A percentile compares a stretch with the other conserved stretches of the same genome.
These are phyloP conservation scores for Penicillium manginii DNA, from an alignment of 495 filamentous ascomycete species.

Conservation along the genomic window DNA sequence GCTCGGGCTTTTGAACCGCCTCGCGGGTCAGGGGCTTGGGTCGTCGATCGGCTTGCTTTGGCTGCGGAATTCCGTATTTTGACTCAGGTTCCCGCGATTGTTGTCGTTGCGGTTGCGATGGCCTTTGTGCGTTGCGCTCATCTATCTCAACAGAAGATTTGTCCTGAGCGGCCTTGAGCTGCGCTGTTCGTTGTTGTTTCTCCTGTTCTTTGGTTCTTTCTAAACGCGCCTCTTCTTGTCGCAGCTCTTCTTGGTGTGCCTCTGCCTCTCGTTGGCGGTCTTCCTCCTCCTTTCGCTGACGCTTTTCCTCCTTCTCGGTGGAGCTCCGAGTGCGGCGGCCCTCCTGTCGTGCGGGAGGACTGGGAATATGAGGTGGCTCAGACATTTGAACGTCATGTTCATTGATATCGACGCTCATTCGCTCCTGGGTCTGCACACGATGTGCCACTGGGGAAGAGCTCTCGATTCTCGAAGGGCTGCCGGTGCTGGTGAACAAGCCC, in stretches of 20 bases:
- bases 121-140: slow-evolving; percentile 37
- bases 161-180: slow-evolving; percentile 40
- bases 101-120: slow-evolving; percentile 56
- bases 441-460: slow-evolving; percentile 48
- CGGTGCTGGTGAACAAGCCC: slow-evolving; percentile 79
- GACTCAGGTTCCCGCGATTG: slow-evolving; percentile 44
- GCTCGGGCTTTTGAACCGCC: slow-evolving; percentile 63
- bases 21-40: slow-evolving; percentile 79
- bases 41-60: slow-evolving; percentile 62
- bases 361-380: slow-evolving; percentile 29
- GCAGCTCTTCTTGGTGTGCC: slow-evolving; percentile 61
- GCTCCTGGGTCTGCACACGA: slow-evolving; percentile 26
- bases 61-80: slow-evolving; percentile 47
- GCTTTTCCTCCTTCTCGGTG: slow-evolving; percentile 69
- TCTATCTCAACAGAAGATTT: slow-evolving; percentile 39
- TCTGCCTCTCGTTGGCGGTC: slow-evolving; percentile 53
- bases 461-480: slow-evolving; percentile 71
- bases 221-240: slow-evolving; percentile 61
- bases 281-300: slow-evolving; percentile 61
- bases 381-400: slow-evolving; percentile 15
- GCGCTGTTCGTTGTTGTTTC: slow-evolving; percentile 55
- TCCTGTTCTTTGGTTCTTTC: slow-evolving; percentile 72
- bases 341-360: slow-evolving; percentile 46
- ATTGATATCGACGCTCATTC: slow-evolving; percentile 14
- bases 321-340: slow-evolving; percentile 72